Conservation (phyloP, 139 green algal species). For the Parachlorella kessleri region DNA sequence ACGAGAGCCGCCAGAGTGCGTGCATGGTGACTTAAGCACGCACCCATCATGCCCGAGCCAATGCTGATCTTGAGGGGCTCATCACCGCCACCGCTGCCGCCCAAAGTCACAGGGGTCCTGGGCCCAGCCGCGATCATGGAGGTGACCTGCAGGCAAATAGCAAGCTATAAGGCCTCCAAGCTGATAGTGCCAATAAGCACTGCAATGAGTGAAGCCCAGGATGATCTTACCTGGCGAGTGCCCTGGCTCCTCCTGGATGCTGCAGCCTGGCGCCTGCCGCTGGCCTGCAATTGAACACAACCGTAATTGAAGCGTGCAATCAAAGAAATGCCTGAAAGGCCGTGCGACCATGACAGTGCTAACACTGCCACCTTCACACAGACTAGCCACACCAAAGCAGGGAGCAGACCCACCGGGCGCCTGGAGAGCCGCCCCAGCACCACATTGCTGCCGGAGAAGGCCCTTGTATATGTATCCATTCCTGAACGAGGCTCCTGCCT, state of each 20-base stretch:
- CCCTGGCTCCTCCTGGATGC: slow-evolving; percentile 6
- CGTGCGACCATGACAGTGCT: too few species aligned
- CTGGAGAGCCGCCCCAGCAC: not conserved
- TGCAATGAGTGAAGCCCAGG: too few species aligned
- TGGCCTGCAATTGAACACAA: too few species aligned
- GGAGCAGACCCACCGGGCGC: not conserved
- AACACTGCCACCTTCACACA: too few species aligned
- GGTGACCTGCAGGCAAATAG: slow-evolving; percentile 55
- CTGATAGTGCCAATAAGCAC: too few species aligned
- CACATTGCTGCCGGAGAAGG: not conserved
- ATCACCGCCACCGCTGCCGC: slow-evolving; percentile 17
- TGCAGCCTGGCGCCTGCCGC: not conserved
- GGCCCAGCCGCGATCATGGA: slow-evolving; percentile 46
- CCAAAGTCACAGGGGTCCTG: slow-evolving; percentile 10
- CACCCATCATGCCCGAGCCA: slow-evolving; percentile 50
- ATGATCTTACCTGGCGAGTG: slow-evolving; percentile 24
- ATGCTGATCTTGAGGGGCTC: slow-evolving; percentile 47
- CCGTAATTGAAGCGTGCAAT: too few species aligned
- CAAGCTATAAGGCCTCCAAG: too few species aligned
- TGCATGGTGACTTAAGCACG: too few species aligned
- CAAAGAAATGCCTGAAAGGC: too few species aligned
- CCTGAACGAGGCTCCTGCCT: not conserved
- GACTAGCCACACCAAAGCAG: too few species aligned
- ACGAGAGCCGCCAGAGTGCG: too few species aligned
- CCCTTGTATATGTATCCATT: not conserved